A percentile compares a stretch with the other conserved stretches of the same genome.
These are phyloP conservation scores for Aspergillus sp. DNA, from an alignment of 2,329 filamentous ascomycete genomes.

Conservation along the genomic window DNA sequence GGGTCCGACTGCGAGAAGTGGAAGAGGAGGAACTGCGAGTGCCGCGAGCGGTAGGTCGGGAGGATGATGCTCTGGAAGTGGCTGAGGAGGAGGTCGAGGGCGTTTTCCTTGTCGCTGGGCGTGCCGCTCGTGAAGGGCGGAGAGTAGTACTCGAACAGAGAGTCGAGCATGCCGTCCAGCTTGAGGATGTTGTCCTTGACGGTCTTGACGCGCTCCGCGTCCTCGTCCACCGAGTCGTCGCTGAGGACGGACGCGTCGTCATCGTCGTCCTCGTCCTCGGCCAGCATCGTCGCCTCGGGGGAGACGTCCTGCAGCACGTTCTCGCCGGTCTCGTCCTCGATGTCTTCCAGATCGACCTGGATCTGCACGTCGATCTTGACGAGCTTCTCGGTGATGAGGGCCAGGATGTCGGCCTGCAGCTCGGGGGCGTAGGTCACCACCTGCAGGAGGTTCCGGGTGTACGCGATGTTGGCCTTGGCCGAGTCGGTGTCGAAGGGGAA, in stretches of 20 bases:
- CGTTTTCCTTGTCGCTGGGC: slow-evolving; percentile 66
- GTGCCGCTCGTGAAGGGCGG: slow-evolving; percentile 69
- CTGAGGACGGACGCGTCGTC: slow-evolving; percentile 63
- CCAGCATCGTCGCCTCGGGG: slow-evolving; percentile 26
- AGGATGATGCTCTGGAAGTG: slow-evolving; percentile 88
- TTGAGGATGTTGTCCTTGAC: slow-evolving; percentile 84
- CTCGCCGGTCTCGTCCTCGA: slow-evolving; percentile 83
- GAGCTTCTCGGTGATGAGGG: slow-evolving; percentile 78
- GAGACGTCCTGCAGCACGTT: slow-evolving; percentile 56
- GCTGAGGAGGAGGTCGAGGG: slow-evolving; percentile 74
- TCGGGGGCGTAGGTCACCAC: slow-evolving; percentile 76
- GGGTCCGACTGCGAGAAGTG: slow-evolving; percentile 86
- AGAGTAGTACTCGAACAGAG: slow-evolving; percentile 80
- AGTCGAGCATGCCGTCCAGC: slow-evolving; percentile 85
- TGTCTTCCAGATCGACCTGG: slow-evolving; percentile 86
- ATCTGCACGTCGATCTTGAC: slow-evolving; percentile 96
- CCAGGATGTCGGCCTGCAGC: slow-evolving; percentile 75
- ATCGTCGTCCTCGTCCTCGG: slow-evolving; percentile 58
- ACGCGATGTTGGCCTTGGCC: slow-evolving; percentile 78
- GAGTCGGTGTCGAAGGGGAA: slow-evolving; percentile 78
- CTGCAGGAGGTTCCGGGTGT: slow-evolving; percentile 78
- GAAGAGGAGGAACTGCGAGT: slow-evolving; percentile 94
- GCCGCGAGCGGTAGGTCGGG: slow-evolving; percentile 85
- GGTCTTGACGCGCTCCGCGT: slow-evolving; percentile 57
- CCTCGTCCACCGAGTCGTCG: slow-evolving; percentile 56